These are phyloP conservation scores for Cladosporium phlei DNA, from an alignment of 2,329 filamentous ascomycete species.

Conservation along the genomic window DNA sequence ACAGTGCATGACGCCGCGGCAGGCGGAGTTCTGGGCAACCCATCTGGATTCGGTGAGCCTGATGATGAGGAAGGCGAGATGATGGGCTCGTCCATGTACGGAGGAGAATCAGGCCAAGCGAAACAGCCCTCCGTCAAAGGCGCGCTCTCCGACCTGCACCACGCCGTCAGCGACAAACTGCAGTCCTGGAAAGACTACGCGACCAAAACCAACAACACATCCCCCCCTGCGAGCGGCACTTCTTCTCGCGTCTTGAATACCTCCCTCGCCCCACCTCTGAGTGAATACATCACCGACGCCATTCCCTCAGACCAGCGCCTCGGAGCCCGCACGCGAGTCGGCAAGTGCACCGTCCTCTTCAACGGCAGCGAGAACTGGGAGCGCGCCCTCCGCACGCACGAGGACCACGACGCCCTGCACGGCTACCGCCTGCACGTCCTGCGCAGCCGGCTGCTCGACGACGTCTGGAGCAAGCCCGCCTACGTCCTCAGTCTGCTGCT, in stretches of 20 bases:
- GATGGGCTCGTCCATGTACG: neutral
- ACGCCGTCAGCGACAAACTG: slow-evolving; percentile 30
- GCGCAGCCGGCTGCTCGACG: slow-evolving; percentile 38
- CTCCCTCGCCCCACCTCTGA: neutral
- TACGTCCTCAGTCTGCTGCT: slow-evolving; percentile 40
- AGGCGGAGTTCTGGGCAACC: slow-evolving; percentile 22
- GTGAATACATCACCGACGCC: slow-evolving; percentile 25
- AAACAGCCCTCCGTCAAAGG: slow-evolving; percentile 26
- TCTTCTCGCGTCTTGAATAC: no score
- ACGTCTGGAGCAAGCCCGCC: slow-evolving; percentile 43
- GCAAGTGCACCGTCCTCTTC: slow-evolving; percentile 39
- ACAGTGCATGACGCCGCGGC: slow-evolving; percentile 18
- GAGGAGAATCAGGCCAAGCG: neutral
- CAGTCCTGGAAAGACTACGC: slow-evolving; percentile 28
- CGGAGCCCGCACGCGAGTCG: slow-evolving; percentile 31
- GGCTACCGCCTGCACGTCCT: slow-evolving; percentile 41
- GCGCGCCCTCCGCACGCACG: slow-evolving; percentile 38
- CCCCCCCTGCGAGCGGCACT: neutral
- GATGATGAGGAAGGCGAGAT: slow-evolving; percentile 7
- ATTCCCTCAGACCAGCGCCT: slow-evolving; percentile 25
- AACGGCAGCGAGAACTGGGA: slow-evolving; percentile 37
- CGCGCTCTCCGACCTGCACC: slow-evolving; percentile 30
- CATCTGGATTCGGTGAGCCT: slow-evolving; percentile 22
- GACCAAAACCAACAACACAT: slow-evolving; percentile 3
- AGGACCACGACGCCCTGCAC: slow-evolving; percentile 37